Base-by-base conservation (phyloP, 345 rosid genomes). In the Noccaea bulbosa region DNA sequence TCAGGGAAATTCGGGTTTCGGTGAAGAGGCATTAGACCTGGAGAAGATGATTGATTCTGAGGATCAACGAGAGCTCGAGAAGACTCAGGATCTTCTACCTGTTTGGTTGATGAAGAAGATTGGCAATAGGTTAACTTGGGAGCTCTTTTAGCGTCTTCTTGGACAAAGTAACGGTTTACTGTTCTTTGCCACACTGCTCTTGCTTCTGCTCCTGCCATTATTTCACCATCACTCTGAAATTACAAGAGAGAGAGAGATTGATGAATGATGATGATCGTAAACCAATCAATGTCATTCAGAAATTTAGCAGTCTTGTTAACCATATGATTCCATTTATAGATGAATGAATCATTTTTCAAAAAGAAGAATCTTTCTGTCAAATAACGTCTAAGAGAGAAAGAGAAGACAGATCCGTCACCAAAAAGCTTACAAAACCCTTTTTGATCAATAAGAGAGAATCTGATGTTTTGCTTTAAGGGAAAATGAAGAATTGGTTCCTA, bases 61-160 rank as follows among this genome's bases (percentile, higher is more conserved):
- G 70, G 68, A 45, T 84, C 83, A 51, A 78, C 82, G 51, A 76
- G 59, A 45, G 65, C 70, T 76, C 73, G 72, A 30, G 85, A 62
- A 45, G 91, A 79, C 46, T 66, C 84, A 6, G 83, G 81, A 39
- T 85, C 93, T 6, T 89, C 92, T 52, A 76, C 77, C 44, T 74
- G 87, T 61, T 81, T 85, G 50, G 82, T 61, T n/a, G 83, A 90
- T 14, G 94, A 85, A 0, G 71, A 67, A 24, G 98, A 91, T n/a
- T 91, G 97, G 75, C 87, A 85, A 75, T 71, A 94, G 47, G 99
- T 93, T 76, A 94, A 67, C 72, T 89, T 89, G 15, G 98, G 99
- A 67, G 99, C 99, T 79, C 97, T 80, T 75, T 91, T 91, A 51
- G 98, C 94, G 83, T 94, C 99, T 78, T 93, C 98, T 80, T 93